These are phyloP conservation scores for Agarophyton chilense DNA, from an alignment of 23 red algal species.

Conservation along the genomic window DNA sequence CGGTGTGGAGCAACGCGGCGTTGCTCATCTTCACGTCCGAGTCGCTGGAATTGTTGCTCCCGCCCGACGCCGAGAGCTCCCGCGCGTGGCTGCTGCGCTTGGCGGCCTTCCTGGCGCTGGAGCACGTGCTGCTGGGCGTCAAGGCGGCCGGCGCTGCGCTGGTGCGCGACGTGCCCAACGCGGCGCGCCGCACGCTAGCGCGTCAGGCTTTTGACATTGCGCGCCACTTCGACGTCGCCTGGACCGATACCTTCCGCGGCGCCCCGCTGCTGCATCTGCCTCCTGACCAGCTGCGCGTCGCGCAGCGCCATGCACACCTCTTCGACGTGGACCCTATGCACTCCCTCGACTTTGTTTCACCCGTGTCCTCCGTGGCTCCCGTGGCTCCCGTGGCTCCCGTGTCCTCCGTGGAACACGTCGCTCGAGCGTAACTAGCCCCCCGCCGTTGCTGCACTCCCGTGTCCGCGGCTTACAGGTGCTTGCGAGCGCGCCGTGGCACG, in stretches of 20 bases:
- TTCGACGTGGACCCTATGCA: slow-evolving; percentile 32
- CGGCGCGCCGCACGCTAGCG: slow-evolving; percentile 36
- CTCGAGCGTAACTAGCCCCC: too few species aligned
- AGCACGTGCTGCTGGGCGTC: slow-evolving; percentile 68
- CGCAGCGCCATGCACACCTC: slow-evolving; percentile 21
- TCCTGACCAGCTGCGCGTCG: slow-evolving; percentile 23
- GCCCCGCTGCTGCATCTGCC: slow-evolving; percentile 30
- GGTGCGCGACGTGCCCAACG: slow-evolving; percentile 52
- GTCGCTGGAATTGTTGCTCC: slow-evolving; percentile 21
- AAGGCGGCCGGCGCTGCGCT: slow-evolving; percentile 52
- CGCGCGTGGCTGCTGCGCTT: slow-evolving; percentile 38
- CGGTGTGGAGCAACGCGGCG: slow-evolving; percentile 69
- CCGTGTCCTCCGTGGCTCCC: too few species aligned
- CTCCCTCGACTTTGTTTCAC: too few species aligned
- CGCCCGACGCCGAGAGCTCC: slow-evolving; percentile 6
- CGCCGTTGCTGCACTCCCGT: too few species aligned
- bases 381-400: too few species aligned
- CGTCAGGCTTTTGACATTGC: slow-evolving; percentile 72
- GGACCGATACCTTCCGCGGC: slow-evolving; percentile 63
- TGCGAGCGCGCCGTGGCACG: too few species aligned
- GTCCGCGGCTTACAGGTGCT: neutral
- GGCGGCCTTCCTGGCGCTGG: slow-evolving; percentile 73
- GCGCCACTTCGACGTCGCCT: slow-evolving; percentile 59
- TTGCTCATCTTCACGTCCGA: slow-evolving; percentile 70
- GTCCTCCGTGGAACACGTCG: too few species aligned